Percentiles rank a stretch among this genome's conserved stretches.
These are phyloP conservation scores for Amanita subjunquillea DNA, from an alignment of 768 basidiomycete genomes.

Conservation along the genomic window DNA sequence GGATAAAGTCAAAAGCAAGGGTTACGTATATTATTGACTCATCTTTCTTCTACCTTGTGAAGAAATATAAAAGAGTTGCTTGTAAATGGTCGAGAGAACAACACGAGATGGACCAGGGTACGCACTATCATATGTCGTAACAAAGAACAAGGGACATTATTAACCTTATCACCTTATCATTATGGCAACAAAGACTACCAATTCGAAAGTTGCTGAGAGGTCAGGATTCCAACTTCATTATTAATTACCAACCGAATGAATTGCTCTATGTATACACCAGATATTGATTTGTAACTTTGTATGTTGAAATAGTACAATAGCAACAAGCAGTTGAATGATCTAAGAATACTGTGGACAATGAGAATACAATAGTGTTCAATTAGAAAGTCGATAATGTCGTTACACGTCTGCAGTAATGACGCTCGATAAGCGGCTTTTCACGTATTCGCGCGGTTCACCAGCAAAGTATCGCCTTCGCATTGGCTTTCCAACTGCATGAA, in stretches of 20 bases:
- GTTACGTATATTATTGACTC: not conserved
- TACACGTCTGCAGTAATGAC: constrained; percentile 36
- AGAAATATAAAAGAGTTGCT: not conserved
- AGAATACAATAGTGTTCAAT: constrained; percentile 2
- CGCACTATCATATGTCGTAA: no score
- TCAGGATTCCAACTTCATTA: not conserved
- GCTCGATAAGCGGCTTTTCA: constrained; percentile 42
- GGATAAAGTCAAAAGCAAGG: not conserved
- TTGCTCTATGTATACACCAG: not conserved
- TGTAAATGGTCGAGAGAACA: not conserved
- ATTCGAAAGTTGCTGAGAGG: not conserved
- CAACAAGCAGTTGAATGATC: constrained; percentile 2
- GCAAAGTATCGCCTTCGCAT: constrained; percentile 30
- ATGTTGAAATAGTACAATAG: constrained; percentile 1
- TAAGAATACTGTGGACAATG: not conserved
- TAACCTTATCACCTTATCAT: no score
- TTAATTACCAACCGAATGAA: not conserved
- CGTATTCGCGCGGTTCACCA: constrained; percentile 27
- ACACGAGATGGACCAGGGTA: not conserved
- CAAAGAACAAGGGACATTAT: no score
- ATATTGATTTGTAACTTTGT: not conserved
- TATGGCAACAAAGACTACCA: no score
- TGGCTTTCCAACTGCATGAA: constrained; percentile 41
- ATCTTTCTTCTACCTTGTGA: not conserved
- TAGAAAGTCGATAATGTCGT: not conserved